Conservation (phyloP, 441 rosid genomes). For the Euphorbia schlechtendalii region DNA sequence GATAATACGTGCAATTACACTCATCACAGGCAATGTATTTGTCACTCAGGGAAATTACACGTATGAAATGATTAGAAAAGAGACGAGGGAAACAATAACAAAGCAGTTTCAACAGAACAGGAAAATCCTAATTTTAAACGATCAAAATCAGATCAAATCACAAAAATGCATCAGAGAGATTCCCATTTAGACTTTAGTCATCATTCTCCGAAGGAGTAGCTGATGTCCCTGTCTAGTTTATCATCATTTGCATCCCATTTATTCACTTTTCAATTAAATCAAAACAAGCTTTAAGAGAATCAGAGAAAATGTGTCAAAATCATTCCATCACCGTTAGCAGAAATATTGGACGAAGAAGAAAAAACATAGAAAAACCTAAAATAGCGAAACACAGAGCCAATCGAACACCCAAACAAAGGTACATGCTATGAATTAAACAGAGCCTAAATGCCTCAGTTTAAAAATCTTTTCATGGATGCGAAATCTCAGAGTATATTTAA, state of each 20-base stretch:
- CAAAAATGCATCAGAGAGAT: conserved; percentile 38
- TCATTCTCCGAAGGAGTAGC: conserved; percentile 33
- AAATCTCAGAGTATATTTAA: conserved; percentile 44
- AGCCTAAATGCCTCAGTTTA: conserved; percentile 25
- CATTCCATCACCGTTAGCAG: neutral
- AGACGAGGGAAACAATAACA: too few species aligned
- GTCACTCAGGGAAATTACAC: too few species aligned
- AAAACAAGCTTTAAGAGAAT: neutral
- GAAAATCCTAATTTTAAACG: neutral
- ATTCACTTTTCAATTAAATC: neutral
- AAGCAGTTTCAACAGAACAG: too few species aligned
- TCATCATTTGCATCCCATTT: conserved; percentile 30
- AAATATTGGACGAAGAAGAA: neutral
- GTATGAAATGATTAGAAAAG: too few species aligned
- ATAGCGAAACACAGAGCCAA: too few species aligned
- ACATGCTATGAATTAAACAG: neutral
- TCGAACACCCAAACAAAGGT: neutral
- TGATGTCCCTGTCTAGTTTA: conserved; percentile 47
- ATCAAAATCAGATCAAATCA: neutral
- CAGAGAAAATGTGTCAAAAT: neutral
- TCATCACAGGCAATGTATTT: conserved; percentile 15
- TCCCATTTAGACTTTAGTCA: conserved; percentile 36
- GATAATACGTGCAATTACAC: conserved; percentile 13
- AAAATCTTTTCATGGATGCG: conserved; percentile 17
- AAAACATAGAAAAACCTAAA: neutral